These are phyloP conservation scores for Ophiostoma sp. DNA, from an alignment of 2,329 filamentous ascomycete species.

Conservation along the genomic window DNA sequence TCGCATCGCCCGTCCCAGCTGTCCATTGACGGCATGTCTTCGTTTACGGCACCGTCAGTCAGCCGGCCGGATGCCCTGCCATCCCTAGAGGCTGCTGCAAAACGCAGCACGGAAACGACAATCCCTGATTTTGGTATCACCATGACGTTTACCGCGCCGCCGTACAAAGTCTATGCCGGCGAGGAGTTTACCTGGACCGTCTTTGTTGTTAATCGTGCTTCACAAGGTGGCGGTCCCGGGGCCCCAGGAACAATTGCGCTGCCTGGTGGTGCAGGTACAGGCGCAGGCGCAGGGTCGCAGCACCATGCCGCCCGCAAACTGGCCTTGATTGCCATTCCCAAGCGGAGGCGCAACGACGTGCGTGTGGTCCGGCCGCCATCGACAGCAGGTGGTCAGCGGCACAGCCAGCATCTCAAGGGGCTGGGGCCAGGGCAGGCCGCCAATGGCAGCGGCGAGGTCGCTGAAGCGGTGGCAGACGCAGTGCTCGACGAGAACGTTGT, in stretches of 20 bases:
- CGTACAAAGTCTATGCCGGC: conserved; percentile 52
- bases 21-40: conserved; percentile 54
- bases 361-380: conserved; percentile 51
- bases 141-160: conserved; percentile 65
- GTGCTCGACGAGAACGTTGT: conserved; percentile 67
- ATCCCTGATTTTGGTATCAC: conserved; percentile 64
- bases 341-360: conserved; percentile 54
- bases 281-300: not conserved
- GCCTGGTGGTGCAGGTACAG: conserved; percentile 23
- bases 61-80: conserved; percentile 57
- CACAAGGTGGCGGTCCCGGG: conserved; percentile 31
- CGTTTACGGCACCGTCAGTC: conserved; percentile 53
- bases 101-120: conserved; percentile 40
- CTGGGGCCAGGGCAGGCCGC: not conserved
- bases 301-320: conserved; percentile 55
- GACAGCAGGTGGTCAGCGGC: conserved; percentile 39
- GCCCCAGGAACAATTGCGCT: not conserved
- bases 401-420: conserved; percentile 10
- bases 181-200: conserved; percentile 67
- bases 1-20: conserved; percentile 59
- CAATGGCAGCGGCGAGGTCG: conserved; percentile 16
- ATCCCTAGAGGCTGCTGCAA: conserved; percentile 50
- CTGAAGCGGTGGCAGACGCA: conserved; percentile 53
- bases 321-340: conserved; percentile 62
- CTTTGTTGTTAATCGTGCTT: conserved; percentile 68